These are phyloP conservation scores for Lasiosphaeris hirsuta DNA, from an alignment of 495 filamentous ascomycete genomes.

Conservation along the genomic window DNA sequence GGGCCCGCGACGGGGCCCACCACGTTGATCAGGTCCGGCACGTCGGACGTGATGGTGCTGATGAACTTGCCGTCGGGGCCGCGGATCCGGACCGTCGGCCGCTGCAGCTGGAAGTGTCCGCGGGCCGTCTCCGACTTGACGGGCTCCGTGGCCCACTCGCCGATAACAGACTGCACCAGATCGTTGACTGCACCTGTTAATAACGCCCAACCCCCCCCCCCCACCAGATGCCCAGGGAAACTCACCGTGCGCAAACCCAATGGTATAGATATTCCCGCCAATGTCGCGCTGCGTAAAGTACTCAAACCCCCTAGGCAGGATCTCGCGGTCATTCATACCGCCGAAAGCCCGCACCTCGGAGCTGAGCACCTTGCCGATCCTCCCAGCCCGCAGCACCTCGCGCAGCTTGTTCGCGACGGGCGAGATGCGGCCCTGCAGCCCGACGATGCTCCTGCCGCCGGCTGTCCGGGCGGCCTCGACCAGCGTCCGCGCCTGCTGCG, in stretches of 20 bases:
- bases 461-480: conserved; percentile 34
- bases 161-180: conserved; percentile 41
- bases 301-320: conserved; percentile 27
- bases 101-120: conserved; percentile 45
- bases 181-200: conserved; percentile 27
- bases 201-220: neutral
- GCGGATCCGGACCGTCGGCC: conserved; percentile 37
- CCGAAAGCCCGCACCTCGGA: conserved; percentile 44
- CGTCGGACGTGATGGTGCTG: conserved; percentile 32
- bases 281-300: conserved; percentile 45
- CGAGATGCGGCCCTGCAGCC: conserved; percentile 47
- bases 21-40: conserved; percentile 47
- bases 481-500: conserved; percentile 40
- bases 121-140: conserved; percentile 21
- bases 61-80: conserved; percentile 23
- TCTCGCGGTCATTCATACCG: conserved; percentile 34
- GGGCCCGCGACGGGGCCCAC: conserved; percentile 43
- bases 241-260: conserved; percentile 51
- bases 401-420: conserved; percentile 45
- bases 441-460: conserved; percentile 46
- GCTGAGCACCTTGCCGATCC: conserved; percentile 54
- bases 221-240: neutral
- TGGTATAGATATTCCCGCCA: conserved; percentile 52
- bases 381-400: conserved; percentile 43
- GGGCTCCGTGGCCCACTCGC: conserved; percentile 32